Percentiles rank a stretch among this genome's conserved stretches.
Conservation (phyloP, 73 alveolate species). For the Paramecium tetraurelia region DNA sequence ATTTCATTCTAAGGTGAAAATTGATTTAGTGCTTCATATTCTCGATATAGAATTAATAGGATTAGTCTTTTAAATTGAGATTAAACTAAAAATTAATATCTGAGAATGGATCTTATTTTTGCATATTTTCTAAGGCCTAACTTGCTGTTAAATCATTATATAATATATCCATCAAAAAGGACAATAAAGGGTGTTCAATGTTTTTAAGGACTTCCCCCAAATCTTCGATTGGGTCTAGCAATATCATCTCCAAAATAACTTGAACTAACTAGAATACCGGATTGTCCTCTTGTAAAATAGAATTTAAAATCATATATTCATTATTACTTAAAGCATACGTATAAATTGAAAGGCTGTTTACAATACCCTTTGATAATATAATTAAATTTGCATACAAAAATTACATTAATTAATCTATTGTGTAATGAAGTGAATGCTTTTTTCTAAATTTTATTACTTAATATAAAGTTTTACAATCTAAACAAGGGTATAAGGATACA, state of each 20-base stretch:
- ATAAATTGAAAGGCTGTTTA: not conserved
- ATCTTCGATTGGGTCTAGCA: not conserved
- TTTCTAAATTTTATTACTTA: not conserved
- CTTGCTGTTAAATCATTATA: not conserved
- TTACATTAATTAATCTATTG: not conserved
- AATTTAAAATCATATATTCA: not conserved
- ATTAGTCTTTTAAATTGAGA: not conserved
- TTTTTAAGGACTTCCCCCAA: not conserved
- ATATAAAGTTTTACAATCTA: not conserved
- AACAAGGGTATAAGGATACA: not conserved
- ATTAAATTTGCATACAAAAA: conserved; percentile 19
- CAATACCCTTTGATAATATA: not conserved
- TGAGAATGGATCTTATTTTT: not conserved
- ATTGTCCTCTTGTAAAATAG: not conserved
- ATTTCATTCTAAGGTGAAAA: not conserved
- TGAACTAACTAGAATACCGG: not conserved
- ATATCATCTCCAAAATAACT: not conserved
- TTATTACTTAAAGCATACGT: not conserved
- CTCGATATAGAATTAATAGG: not conserved
- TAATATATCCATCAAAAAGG: not conserved
- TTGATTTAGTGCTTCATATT: not conserved
- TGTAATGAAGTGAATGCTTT: not conserved
- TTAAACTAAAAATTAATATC: not conserved
- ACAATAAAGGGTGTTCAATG: not conserved
- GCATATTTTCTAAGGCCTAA: not conserved